Percentiles rank a stretch among this genome's conserved stretches.
Evolutionary conservation across 2,329 filamentous ascomycete species (phyloP).

Genomic region (Salinomyces thailandicus): DNA sequence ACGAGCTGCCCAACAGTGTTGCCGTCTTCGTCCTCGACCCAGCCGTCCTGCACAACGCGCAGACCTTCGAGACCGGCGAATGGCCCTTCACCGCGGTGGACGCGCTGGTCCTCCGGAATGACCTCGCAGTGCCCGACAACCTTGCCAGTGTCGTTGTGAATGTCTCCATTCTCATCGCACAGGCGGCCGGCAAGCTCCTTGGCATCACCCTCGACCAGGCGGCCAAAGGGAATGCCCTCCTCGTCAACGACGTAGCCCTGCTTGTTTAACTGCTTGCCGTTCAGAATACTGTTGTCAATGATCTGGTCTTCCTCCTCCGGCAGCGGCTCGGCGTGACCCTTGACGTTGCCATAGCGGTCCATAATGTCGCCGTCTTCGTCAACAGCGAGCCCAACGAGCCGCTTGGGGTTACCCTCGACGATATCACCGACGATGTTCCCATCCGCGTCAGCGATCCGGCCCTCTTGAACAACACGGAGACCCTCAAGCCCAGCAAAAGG

Average conservation of each 20-base stretch:
- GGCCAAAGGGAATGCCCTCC: slow-evolving; percentile 45
- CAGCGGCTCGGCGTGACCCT: slow-evolving; percentile 49
- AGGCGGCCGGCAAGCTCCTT: slow-evolving; percentile 56
- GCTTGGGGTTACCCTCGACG: slow-evolving; percentile 50
- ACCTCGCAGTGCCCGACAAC: slow-evolving; percentile 58
- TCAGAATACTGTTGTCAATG: slow-evolving; percentile 47
- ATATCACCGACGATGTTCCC: slow-evolving; percentile 44
- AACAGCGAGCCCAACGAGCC: slow-evolving; percentile 48
- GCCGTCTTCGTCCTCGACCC: slow-evolving; percentile 40
- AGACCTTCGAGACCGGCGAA: slow-evolving; percentile 41
- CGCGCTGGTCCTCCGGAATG: slow-evolving; percentile 54
- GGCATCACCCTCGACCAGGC: slow-evolving; percentile 56
- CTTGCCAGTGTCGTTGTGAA: slow-evolving; percentile 63
- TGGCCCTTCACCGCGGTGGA: slow-evolving; percentile 39
- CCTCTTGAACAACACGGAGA: slow-evolving; percentile 39
- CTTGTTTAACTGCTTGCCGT: slow-evolving; percentile 43
- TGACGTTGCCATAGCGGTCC: slow-evolving; percentile 51
- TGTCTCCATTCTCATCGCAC: slow-evolving; percentile 60
- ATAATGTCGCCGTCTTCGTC: slow-evolving; percentile 54
- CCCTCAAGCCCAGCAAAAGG: slow-evolving; percentile 41
- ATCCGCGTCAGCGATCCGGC: slow-evolving; percentile 41
- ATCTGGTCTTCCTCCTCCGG: slow-evolving; percentile 31
- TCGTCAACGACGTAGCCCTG: slow-evolving; percentile 41
- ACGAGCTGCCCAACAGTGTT: slow-evolving; percentile 44
- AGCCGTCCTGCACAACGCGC: slow-evolving; percentile 38